phyloP scores from a whole-genome alignment of 2,329 filamentous ascomycete species.

The Pseudophaeomoniella oleicola region DNA sequence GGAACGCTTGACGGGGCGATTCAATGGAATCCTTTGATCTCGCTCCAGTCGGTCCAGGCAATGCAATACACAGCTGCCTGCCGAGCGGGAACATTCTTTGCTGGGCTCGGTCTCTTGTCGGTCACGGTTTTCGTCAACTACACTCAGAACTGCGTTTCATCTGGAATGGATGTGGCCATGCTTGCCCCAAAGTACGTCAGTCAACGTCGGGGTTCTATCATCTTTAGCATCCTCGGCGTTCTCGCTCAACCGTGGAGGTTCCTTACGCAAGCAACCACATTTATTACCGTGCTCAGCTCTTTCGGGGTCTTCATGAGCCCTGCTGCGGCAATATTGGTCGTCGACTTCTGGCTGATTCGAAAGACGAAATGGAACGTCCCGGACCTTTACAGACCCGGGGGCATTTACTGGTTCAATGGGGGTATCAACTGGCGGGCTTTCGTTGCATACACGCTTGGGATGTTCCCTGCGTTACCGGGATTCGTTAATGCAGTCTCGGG shows the following conservation, averaged over 20 bases:
- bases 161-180: constrained; percentile 41
- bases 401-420: constrained; percentile 24
- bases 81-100: constrained; percentile 23
- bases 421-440: constrained; percentile 30
- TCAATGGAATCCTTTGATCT: constrained; percentile 24
- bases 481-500: constrained; percentile 5
- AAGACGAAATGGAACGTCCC: constrained; percentile 22
- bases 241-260: constrained; percentile 26
- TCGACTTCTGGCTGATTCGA: constrained; percentile 31
- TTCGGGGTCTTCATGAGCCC: constrained; percentile 34
- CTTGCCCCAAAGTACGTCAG: constrained; percentile 40
- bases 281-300: constrained; percentile 21
- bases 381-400: constrained; percentile 24
- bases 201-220: constrained; percentile 38
- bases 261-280: constrained; percentile 21
- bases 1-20: constrained; percentile 18
- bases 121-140: constrained; percentile 20
- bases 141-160: constrained; percentile 33
- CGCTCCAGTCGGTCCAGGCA: constrained; percentile 21
- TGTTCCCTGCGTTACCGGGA: constrained; percentile 15
- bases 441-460: constrained; percentile 21
- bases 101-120: constrained; percentile 18
- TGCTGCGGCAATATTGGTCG: constrained; percentile 29
- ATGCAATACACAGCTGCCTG: constrained; percentile 15
- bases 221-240: constrained; percentile 31